Conservation (phyloP, 225 moss, liverwort and hornwort genomes). For the Pseudisothecium myosuroides region DNA sequence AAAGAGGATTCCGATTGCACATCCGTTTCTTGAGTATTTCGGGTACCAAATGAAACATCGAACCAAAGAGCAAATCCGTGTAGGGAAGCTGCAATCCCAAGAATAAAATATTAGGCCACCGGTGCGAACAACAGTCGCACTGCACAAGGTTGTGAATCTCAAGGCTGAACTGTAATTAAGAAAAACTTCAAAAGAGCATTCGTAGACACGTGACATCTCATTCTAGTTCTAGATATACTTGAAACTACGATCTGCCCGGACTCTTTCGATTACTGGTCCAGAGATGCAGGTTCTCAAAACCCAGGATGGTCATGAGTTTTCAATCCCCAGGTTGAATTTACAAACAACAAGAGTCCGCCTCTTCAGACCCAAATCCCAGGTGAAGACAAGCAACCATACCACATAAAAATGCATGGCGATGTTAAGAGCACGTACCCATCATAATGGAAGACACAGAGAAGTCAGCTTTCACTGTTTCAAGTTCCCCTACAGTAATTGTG, state of each 20-base stretch:
- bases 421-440: slow-evolving; percentile 31
- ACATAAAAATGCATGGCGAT: neutral
- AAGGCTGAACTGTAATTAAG: neutral
- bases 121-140: neutral
- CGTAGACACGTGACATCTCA: neutral
- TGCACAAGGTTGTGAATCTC: neutral
- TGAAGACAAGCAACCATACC: neutral
- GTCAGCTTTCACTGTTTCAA: slow-evolving; percentile 70
- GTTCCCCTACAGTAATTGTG: slow-evolving; percentile 59
- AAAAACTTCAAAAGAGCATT: neutral
- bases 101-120: neutral
- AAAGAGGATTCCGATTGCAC: slow-evolving; percentile 24
- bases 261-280: neutral
- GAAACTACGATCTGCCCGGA: neutral
- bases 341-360: neutral
- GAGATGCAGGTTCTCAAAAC: neutral
- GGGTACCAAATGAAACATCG: slow-evolving; percentile 74
- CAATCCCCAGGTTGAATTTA: neutral
- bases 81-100: slow-evolving; percentile 51
- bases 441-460: slow-evolving; percentile 85
- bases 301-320: neutral
- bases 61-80: slow-evolving; percentile 98
- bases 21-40: slow-evolving; percentile 10
- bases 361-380: neutral
- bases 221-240: neutral